Evolutionary conservation across 495 filamentous ascomycete species (phyloP), one percentile per base, ranked within the genome.

Genomic region (Friedmanniomyces simplex): DNA sequence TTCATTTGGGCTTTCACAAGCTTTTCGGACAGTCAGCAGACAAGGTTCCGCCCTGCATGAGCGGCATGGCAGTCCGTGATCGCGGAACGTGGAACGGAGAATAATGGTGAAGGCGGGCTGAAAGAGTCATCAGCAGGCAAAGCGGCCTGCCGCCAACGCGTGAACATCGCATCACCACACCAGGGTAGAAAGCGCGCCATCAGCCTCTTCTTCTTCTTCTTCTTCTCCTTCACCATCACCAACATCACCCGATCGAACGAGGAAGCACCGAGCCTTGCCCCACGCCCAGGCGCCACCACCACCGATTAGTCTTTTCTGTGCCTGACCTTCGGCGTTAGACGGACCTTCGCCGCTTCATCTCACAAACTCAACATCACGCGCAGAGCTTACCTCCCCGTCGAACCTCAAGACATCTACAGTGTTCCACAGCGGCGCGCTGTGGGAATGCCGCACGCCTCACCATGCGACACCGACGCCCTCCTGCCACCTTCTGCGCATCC

Each of bases 321-420:
- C 28, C n/a, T n/a, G n/a, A n/a, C n/a, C n/a, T n/a, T n/a, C 49
- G 49, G 49, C n/a, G 26, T 52, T 52, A 34, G 22, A 36, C 49
- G 30, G 30, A 32, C 49, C 30, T 52, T 52, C 26, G 25, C 26
- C 49, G 25, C 49, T 26, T 5, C 18, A 21, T 6, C 7, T 3
- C 30, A 5, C 22, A 22, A 4, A 3, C 46, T 14, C 46, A 28
- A 49, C 46, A 49, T 4, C 25, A 18, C 30, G 24, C 49, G 4
- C 16, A 32, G n/a, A 36, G 26, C n/a, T 5, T 6, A 18, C 49
- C 26, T 10, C 18, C 11, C 7, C n/a, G 49, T 1, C 11, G 5
- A 2, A 52, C 18, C 25, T 52, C 49, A 26, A 6, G 3, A 20
- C 11, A 6, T 21, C 12, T 21, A 49, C 46, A 2, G 20, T 7